Percentiles rank a stretch among this genome's conserved stretches.
Conservation (phyloP, 2,329 filamentous ascomycete genomes). For the Penicillium sp. region DNA sequence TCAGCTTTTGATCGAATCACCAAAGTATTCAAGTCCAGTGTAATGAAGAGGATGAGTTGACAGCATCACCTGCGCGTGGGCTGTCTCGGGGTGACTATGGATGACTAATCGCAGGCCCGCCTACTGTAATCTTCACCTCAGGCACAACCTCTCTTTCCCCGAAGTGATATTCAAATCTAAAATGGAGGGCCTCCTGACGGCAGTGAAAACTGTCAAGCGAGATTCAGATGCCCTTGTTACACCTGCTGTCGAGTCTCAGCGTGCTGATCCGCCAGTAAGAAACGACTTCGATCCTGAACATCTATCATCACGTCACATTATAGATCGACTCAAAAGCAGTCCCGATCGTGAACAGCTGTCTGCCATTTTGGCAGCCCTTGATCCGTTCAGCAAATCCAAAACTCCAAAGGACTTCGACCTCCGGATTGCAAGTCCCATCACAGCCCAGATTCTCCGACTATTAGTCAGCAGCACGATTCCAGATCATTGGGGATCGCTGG, state of each 20-base stretch:
- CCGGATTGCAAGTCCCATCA: conserved; percentile 60
- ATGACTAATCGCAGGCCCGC: conserved; percentile 28
- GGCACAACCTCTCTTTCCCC: conserved; percentile 18
- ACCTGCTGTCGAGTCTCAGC: conserved; percentile 9
- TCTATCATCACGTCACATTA: conserved; percentile 31
- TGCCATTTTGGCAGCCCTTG: conserved; percentile 33
- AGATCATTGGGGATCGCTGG: conserved; percentile 73
- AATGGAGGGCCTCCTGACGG: conserved; percentile 42
- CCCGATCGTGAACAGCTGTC: conserved; percentile 37
- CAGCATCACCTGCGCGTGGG: conserved; percentile 11
- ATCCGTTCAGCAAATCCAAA: conserved; percentile 29
- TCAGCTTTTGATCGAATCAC: neutral
- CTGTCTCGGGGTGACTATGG: conserved; percentile 3
- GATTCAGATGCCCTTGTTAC: conserved; percentile 19
- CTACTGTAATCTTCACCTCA: conserved; percentile 24
- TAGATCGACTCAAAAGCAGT: conserved; percentile 41
- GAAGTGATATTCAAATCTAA: conserved; percentile 6
- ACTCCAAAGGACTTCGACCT: conserved; percentile 52
- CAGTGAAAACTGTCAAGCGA: conserved; percentile 37
- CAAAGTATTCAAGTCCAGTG: neutral
- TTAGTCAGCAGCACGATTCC: conserved; percentile 73
- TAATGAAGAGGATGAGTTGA: conserved; percentile 15
- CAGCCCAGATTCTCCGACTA: conserved; percentile 71
- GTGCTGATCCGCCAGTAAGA: conserved; percentile 11
- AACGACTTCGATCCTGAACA: conserved; percentile 16